A percentile compares a stretch with the other conserved stretches of the same genome.
Conservation (phyloP, 1,284 basidiomycete species). For the Apiotrichum siamense region DNA sequence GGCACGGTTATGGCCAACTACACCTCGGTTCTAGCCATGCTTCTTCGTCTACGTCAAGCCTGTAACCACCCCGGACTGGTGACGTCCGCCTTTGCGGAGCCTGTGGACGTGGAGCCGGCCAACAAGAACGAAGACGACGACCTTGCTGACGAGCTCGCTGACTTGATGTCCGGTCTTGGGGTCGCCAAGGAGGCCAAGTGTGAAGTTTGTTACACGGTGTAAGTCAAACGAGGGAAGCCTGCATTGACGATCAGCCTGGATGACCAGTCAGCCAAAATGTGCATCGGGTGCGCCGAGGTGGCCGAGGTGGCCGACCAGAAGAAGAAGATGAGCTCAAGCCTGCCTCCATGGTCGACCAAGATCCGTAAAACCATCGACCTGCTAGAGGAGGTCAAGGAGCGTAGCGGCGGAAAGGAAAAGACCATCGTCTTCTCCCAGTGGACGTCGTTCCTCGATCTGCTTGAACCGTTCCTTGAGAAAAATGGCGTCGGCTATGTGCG, state of each 20-base stretch:
- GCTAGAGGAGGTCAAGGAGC: slow-evolving; percentile 60
- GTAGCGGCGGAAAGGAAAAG: slow-evolving; percentile 65
- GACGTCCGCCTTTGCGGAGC: slow-evolving; percentile 63
- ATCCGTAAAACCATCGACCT: slow-evolving; percentile 74
- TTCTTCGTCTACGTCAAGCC: slow-evolving; percentile 83
- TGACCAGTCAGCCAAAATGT: slow-evolving; percentile 48
- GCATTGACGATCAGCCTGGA: slow-evolving; percentile 16
- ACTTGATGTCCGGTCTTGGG: slow-evolving; percentile 64
- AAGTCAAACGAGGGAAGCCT: slow-evolving; percentile 43
- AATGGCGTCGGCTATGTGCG: slow-evolving; percentile 67
- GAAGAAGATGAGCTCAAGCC: slow-evolving; percentile 1
- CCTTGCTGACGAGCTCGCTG: slow-evolving; percentile 63
- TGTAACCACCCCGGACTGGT: slow-evolving; percentile 83
- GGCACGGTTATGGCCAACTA: slow-evolving; percentile 61
- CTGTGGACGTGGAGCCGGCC: slow-evolving; percentile 55
- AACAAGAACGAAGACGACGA: slow-evolving; percentile 51
- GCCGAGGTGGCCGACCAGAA: too few species aligned
- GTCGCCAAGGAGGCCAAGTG: slow-evolving; percentile 60
- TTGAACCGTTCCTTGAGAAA: slow-evolving; percentile 71
- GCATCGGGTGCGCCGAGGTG: slow-evolving; percentile 53
- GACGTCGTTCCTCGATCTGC: slow-evolving; percentile 79
- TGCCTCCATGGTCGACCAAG: slow-evolving; percentile 67
- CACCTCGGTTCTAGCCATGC: slow-evolving; percentile 74
- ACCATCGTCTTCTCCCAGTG: slow-evolving; percentile 73
- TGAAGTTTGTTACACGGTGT: slow-evolving; percentile 66